Base-by-base conservation (phyloP, 768 basidiomycete genomes). In the Punctularia strigosozonata region DNA sequence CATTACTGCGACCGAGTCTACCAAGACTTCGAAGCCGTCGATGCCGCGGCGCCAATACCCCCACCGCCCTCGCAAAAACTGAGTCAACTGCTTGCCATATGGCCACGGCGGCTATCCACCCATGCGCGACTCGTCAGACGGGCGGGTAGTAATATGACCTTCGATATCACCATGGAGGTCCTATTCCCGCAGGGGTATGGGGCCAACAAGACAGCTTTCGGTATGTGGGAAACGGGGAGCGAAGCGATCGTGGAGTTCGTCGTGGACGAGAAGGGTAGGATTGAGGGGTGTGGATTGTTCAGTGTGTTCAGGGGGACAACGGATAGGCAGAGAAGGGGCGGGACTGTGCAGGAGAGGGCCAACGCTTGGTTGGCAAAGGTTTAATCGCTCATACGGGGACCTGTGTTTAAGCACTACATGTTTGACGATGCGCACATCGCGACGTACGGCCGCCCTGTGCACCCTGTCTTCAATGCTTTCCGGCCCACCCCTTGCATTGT, bases 141-240 rank as follows among this genome's bases (percentile, higher is more conserved):
- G 25, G 40, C 43, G 18, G 56, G 44, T 6, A 23, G 46, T 8
- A n/a, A n/a, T n/a, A n/a, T n/a, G n/a, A 25, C 39, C 5, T 64
- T 60, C 39, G 31, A 32, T 0, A 24, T 55, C 4, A 19, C 39
- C 8, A 37, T 50, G 3, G 51, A 57, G 5, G 45, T 46, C 3
- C 47, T 64, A 3, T 66, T 59, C 44, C 58, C 62, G 1, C 20
- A 56, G 0, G 65, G 66, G 4, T 66, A 60, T 35, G 65, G 68
- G 12, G 49, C 43, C 17, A 55, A 66, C 32, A 36, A 22, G 20
- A 59, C 50, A 4, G 59, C 64, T 6, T 66, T 34, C 19, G 33
- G 20, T 10, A 34, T 19, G 18, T 10, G 8, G 10, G 33, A 34
- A 34, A 28, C 26, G 8, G 26, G 15, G 15, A 15, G 26, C 10